These are phyloP conservation scores for Phyllosticta capitalensis DNA, from an alignment of 2,329 filamentous ascomycete genomes.

Conservation along the genomic window DNA sequence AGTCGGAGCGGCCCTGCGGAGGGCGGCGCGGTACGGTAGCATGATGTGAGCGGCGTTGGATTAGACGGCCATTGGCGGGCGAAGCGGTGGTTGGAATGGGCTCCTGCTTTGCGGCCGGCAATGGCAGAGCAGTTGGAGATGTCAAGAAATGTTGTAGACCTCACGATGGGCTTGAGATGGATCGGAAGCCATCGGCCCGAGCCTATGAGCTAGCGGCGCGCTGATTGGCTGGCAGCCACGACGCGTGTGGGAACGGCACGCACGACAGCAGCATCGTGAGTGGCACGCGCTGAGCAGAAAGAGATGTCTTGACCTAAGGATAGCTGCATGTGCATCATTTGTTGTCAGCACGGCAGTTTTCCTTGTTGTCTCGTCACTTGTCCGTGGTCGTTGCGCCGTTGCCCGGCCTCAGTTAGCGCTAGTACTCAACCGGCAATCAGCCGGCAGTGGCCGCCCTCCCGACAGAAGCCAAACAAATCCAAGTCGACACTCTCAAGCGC, in stretches of 20 bases:
- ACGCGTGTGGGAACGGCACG: not conserved
- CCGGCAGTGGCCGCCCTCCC: no score
- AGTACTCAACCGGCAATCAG: not conserved
- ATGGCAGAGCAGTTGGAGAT: not conserved
- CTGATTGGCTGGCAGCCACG: not conserved
- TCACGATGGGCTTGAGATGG: not conserved
- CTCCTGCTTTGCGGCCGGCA: not conserved
- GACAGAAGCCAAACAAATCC: constrained; percentile 20
- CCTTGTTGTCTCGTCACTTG: not conserved
- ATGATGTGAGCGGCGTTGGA: constrained; percentile 33
- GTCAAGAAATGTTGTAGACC: constrained; percentile 3
- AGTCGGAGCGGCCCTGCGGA: constrained; percentile 40
- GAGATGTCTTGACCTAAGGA: not conserved
- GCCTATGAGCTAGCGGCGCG: not conserved
- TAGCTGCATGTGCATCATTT: not conserved
- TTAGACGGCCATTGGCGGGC: constrained; percentile 4
- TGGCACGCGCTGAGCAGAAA: not conserved
- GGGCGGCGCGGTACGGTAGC: constrained; percentile 57
- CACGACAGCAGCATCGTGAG: not conserved
- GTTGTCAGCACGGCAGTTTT: no score
- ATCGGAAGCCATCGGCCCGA: not conserved
- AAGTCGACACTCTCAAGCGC: no score
- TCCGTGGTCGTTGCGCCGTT: constrained; percentile 5
- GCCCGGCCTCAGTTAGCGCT: constrained; percentile 1
- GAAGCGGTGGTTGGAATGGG: not conserved